Evolutionary conservation across 2,329 filamentous ascomycete species (phyloP), one percentile per base, ranked within the genome.

Genomic region (Akanthomyces dipterigenus): DNA sequence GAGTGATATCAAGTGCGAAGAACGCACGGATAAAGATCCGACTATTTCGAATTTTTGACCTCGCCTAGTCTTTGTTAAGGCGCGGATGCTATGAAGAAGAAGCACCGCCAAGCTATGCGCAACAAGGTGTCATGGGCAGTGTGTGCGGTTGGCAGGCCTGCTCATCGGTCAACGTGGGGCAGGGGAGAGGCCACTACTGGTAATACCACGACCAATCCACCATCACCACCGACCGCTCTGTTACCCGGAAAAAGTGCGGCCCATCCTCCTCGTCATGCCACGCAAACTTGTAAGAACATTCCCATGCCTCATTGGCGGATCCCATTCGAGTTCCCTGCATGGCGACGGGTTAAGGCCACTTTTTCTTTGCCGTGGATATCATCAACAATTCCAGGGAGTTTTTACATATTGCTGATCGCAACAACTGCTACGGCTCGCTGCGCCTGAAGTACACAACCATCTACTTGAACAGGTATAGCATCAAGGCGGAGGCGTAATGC

Each of bases 241-340:
- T 31, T 18, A 36, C 43, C 49, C 51, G 59, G 59, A 43, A 61
- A 61, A 61, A 61, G n/a, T 48, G 51, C 51, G 59, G 59, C 59
- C 59, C 59, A 36, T n/a, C 43, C 40, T 50, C 36, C 46, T 57
- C n/a, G 24, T 11, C 18, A 36, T 46, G 43, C 16, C 45, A 18
- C 11, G 24, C 26, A 24, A 31, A 18, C 36, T 31, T 26, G 18
- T 3, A 20, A 36, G 14, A 2, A n/a, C 24, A 31, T 49, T 31
- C 24, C 5, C 46, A 49, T 18, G 14, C 3, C 11, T 40, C 14
- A 18, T 49, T 26, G n/a, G 46, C 46, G 8, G 12, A 49, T 49
- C 3, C 0, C 24, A 46, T 31, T 18, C 26, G 31, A 34, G 11
- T 16, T 14, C 14, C 36, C 16, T 16, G 9, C 7, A 38, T 16